Percentiles rank a stretch among this genome's conserved stretches.
These are phyloP conservation scores for Dipodascus albidus DNA, from an alignment of 805 yeast genomes.

Conservation along the genomic window DNA sequence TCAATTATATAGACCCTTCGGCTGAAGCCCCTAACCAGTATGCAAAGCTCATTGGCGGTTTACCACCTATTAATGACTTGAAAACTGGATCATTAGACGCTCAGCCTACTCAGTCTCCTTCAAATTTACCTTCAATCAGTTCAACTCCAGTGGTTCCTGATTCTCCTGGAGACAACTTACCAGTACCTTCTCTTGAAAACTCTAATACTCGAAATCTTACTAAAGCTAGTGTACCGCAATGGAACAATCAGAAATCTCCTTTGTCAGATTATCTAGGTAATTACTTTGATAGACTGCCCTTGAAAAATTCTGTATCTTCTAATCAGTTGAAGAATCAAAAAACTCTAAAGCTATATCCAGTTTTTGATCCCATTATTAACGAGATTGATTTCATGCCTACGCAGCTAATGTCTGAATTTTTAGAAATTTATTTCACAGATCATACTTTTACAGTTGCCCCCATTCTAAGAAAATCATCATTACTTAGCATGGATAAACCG, in stretches of 20 bases:
- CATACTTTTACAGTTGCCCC: conserved; percentile 22
- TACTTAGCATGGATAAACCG: conserved; percentile 14
- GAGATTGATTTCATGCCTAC: conserved; percentile 11
- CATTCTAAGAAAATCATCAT: conserved; percentile 17
- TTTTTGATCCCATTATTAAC: conserved; percentile 11
- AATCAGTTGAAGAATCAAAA: neutral
- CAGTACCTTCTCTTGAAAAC: neutral
- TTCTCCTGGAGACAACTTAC: neutral
- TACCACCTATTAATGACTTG: neutral
- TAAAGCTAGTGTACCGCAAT: neutral
- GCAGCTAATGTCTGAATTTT: conserved; percentile 19
- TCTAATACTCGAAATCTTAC: neutral
- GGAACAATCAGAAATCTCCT: neutral
- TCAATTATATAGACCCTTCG: neutral
- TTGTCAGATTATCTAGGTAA: neutral
- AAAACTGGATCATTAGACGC: neutral
- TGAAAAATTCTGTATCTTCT: neutral
- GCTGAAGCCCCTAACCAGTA: neutral
- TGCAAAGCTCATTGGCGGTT: neutral
- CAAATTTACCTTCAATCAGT: neutral
- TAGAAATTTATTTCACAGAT: conserved; percentile 20
- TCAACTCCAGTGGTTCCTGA: neutral
- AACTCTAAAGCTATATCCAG: conserved; percentile 10
- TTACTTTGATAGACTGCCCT: neutral
- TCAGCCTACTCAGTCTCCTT: neutral